These are phyloP conservation scores for Fibroporia radiculosa DNA, from an alignment of 768 basidiomycete species.

Conservation along the genomic window DNA sequence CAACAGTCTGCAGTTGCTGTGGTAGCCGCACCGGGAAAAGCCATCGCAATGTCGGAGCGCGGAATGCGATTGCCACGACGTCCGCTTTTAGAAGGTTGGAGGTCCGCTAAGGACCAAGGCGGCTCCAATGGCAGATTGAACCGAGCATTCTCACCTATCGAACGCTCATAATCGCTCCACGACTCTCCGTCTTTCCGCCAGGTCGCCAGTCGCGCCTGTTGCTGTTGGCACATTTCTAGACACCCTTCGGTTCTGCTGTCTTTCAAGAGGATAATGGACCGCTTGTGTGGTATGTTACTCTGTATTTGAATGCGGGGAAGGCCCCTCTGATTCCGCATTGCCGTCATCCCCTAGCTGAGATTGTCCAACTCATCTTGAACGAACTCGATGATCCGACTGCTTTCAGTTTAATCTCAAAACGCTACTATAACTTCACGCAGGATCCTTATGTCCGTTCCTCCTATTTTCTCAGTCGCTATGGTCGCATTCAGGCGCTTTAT, in stretches of 20 bases:
- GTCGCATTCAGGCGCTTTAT: slow-evolving; percentile 61
- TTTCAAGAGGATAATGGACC: slow-evolving; percentile 38
- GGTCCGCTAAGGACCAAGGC: slow-evolving; percentile 3
- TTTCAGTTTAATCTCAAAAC: slow-evolving; percentile 49
- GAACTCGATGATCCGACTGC: slow-evolving; percentile 59
- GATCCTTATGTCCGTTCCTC: slow-evolving; percentile 72
- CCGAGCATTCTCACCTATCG: background rate
- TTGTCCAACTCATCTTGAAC: slow-evolving; percentile 67
- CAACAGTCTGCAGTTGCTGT: too few relatives aligned
- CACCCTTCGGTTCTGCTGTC: background rate
- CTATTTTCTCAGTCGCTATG: slow-evolving; percentile 73
- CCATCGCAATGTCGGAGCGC: too few relatives aligned
- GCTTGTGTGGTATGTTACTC: slow-evolving; percentile 54
- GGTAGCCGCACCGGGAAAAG: too few relatives aligned
- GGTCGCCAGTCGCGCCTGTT: background rate
- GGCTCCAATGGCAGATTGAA: slow-evolving; percentile 2
- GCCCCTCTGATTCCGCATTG: background rate
- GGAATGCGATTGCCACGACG: background rate
- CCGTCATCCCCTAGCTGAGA: slow-evolving; percentile 38
- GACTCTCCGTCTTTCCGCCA: background rate
- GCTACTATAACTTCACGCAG: slow-evolving; percentile 53
- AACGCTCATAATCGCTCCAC: slow-evolving; percentile 1
- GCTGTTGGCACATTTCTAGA: background rate
- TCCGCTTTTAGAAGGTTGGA: slow-evolving; percentile 3
- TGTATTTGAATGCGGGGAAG: background rate